phyloP scores from a whole-genome alignment of 768 basidiomycete species.

The Suillus spraguei region DNA sequence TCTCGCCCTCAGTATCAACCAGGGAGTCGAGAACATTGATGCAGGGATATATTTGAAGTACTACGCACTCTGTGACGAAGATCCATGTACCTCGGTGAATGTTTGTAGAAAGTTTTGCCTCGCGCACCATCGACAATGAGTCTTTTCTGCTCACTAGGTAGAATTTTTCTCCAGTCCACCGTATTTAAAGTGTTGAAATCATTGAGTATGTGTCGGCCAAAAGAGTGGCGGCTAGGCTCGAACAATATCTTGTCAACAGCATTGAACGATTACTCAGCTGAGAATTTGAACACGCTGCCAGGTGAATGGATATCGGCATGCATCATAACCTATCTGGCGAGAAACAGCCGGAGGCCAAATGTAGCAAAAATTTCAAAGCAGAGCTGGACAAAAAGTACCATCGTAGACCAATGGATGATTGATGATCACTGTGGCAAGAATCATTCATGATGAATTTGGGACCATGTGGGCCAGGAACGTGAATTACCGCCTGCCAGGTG shows the following conservation, averaged over 20 bases:
- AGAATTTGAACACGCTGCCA: slow-evolving; percentile 14
- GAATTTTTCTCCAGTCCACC: not conserved
- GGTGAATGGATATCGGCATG: no score
- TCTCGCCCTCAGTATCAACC: slow-evolving; percentile 36
- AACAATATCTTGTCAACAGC: slow-evolving; percentile 38
- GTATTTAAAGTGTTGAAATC: not conserved
- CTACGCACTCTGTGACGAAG: slow-evolving; percentile 37
- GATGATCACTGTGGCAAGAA: not conserved
- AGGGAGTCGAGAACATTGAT: slow-evolving; percentile 38
- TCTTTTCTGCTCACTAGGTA: slow-evolving; percentile 33
- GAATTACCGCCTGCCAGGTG: not conserved
- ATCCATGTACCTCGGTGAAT: slow-evolving; percentile 30
- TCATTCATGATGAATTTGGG: not conserved
- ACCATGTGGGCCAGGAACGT: not conserved
- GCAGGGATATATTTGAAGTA: slow-evolving; percentile 34
- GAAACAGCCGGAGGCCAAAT: slow-evolving; percentile 6
- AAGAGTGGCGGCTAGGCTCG: slow-evolving; percentile 37
- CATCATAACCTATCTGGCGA: not conserved
- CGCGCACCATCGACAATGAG: slow-evolving; percentile 32
- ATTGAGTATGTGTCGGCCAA: not conserved
- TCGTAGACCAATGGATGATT: not conserved
- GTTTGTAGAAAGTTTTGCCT: slow-evolving; percentile 42
- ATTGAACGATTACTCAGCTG: slow-evolving; percentile 19
- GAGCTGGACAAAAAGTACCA: not conserved
- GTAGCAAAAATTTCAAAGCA: not conserved